Evolutionary conservation across 495 filamentous ascomycete species (phyloP).

Genomic region (Penicillium parvum): DNA sequence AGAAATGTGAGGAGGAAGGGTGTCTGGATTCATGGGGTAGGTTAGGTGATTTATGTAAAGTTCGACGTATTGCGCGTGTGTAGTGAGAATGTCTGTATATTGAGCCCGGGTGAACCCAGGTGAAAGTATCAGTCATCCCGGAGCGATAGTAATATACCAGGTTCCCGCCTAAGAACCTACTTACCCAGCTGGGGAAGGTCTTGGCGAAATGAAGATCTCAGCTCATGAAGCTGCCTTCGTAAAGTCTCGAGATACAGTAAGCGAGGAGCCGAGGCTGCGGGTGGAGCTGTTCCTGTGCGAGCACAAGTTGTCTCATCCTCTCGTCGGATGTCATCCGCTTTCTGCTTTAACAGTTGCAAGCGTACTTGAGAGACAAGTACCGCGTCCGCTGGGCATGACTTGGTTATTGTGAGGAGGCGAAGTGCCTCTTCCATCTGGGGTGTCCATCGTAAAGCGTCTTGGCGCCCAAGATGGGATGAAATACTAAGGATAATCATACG

Average conservation of each 20-base stretch:
- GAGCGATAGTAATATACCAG: not conserved
- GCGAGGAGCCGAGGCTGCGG: constrained; percentile 10
- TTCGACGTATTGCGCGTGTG: constrained; percentile 32
- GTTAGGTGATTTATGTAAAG: constrained; percentile 34
- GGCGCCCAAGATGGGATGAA: constrained; percentile 24
- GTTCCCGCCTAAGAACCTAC: not conserved
- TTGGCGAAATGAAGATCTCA: constrained; percentile 12
- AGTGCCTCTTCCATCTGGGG: constrained; percentile 29
- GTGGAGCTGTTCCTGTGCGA: constrained; percentile 6
- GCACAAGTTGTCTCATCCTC: constrained; percentile 18
- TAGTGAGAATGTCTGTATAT: constrained; percentile 24
- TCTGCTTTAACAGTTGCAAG: constrained; percentile 24
- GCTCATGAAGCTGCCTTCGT: constrained; percentile 20
- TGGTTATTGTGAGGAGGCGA: constrained; percentile 12
- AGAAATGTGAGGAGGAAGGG: constrained; percentile 12
- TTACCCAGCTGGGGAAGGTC: constrained; percentile 17
- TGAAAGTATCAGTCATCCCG: constrained; percentile 4
- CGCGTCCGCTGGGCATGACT: constrained; percentile 16
- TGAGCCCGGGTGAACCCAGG: no score
- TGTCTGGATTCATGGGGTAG: constrained; percentile 19
- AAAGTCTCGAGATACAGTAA: constrained; percentile 26
- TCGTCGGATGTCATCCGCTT: constrained; percentile 20
- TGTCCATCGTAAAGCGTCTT: constrained; percentile 26
- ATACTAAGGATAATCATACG: constrained; percentile 16
- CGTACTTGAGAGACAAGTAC: constrained; percentile 26